Evolutionary conservation across 306 rosid genomes (phyloP).

Genomic region (Cicer cuneatum): DNA sequence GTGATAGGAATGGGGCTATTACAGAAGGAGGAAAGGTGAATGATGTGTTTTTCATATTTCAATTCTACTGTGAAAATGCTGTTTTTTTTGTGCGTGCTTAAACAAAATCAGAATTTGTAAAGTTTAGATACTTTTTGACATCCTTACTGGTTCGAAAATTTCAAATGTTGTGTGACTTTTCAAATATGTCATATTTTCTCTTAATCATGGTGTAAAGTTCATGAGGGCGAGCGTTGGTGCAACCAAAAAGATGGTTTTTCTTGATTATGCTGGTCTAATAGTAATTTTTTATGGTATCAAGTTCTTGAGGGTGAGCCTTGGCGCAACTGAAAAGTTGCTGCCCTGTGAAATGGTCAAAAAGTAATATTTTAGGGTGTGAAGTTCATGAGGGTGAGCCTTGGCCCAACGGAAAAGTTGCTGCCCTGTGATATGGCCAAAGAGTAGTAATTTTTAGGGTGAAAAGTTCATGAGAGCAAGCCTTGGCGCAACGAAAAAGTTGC

Average conservation of each 20-base stretch:
- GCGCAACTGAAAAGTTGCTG: not conserved
- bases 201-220: slow-evolving; percentile 11
- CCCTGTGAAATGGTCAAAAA: not conserved
- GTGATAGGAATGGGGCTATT: slow-evolving; percentile 73
- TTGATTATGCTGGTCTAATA: not conserved
- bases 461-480: slow-evolving; percentile 5
- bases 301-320: slow-evolving; percentile 3
- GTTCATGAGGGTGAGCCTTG: too few species aligned
- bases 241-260: not conserved
- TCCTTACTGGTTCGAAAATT: slow-evolving; percentile 18
- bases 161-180: not conserved
- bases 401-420: too few species aligned
- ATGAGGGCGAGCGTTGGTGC: too few species aligned
- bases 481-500: not conserved
- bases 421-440: too few species aligned
- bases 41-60: slow-evolving; percentile 18
- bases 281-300: too few species aligned
- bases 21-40: slow-evolving; percentile 92
- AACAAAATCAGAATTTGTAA: slow-evolving; percentile 6
- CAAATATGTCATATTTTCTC: not conserved
- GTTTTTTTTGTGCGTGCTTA: not conserved
- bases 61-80: slow-evolving; percentile 29
- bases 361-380: too few species aligned
- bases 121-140: not conserved
- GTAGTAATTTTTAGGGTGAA: too few species aligned